phyloP scores from a whole-genome alignment of 352 stramenopile species.

The Globisporangium irregulare region DNA sequence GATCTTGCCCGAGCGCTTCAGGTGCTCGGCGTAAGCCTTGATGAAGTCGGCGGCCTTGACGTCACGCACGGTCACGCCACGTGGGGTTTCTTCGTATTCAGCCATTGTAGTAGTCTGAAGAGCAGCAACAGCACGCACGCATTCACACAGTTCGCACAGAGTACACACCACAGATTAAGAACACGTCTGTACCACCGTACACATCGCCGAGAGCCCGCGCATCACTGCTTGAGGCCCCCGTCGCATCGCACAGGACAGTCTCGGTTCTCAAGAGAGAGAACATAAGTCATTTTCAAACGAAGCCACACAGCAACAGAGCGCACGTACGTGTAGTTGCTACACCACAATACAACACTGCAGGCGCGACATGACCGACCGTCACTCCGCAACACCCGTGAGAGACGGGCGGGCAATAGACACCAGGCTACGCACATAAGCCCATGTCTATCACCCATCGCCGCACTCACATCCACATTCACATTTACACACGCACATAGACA shows the following conservation, averaged over 20 bases:
- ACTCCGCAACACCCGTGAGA: neutral
- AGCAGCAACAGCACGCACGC: constrained; percentile 11
- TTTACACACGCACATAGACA: constrained; percentile 9
- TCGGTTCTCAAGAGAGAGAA: constrained; percentile 84
- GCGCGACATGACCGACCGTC: neutral
- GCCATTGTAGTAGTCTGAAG: constrained; percentile 79
- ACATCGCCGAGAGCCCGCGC: constrained; percentile 33
- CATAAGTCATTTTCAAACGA: constrained; percentile 51
- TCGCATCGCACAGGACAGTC: constrained; percentile 84
- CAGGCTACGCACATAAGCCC: neutral
- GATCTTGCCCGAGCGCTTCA: constrained; percentile 99
- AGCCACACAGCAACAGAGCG: constrained; percentile 19
- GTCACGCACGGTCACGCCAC: constrained; percentile 97
- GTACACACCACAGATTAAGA: constrained; percentile 65
- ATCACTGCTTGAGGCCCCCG: constrained; percentile 18
- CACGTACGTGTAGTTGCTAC: neutral
- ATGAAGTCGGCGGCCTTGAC: constrained; percentile 97
- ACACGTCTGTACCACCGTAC: constrained; percentile 91
- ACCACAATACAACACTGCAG: neutral
- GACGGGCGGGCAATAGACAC: neutral
- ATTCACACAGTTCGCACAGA: neutral
- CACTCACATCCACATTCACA: neutral
- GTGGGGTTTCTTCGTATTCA: constrained; percentile 77
- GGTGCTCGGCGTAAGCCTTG: constrained; percentile 97
- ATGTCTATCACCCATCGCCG: neutral